Conservation (phyloP, 345 rosid genomes). For the Eucalyptus camaldulensis region DNA sequence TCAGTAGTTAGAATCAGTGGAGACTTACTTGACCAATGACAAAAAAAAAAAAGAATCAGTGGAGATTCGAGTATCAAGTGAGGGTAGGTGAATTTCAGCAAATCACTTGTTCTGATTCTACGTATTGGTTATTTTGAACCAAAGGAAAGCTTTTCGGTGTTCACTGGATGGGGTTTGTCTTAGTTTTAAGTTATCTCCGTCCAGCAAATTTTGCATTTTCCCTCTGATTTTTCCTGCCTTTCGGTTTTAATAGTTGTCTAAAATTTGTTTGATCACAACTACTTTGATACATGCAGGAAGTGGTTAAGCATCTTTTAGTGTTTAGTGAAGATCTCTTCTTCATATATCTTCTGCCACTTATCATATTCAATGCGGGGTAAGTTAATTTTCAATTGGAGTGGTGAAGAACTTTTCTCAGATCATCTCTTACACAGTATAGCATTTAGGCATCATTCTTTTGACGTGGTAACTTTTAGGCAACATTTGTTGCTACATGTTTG, state of each 20-base stretch:
- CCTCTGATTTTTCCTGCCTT: not conserved
- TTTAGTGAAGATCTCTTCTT: no score
- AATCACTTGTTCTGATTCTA: no score
- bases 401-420: no score
- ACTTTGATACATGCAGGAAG: not conserved
- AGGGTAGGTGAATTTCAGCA: not conserved
- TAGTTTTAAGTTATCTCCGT: not conserved
- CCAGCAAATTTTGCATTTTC: not conserved
- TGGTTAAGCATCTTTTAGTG: not conserved
- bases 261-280: not conserved
- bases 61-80: not conserved
- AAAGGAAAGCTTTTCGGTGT: not conserved
- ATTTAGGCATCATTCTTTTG: no score
- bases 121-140: no score
- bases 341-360: no score
- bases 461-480: no score
- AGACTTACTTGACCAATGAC: not conserved
- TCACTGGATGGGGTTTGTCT: not conserved
- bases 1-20: not conserved
- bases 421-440: no score
- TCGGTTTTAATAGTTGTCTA: not conserved
- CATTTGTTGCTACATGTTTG: no score
- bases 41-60: not conserved
- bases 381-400: no score
- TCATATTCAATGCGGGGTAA: no score